Evolutionary conservation across 164 flowering plant species (phyloP), one percentile per base, ranked within the genome.

Genomic region (Berberis thunbergii): DNA sequence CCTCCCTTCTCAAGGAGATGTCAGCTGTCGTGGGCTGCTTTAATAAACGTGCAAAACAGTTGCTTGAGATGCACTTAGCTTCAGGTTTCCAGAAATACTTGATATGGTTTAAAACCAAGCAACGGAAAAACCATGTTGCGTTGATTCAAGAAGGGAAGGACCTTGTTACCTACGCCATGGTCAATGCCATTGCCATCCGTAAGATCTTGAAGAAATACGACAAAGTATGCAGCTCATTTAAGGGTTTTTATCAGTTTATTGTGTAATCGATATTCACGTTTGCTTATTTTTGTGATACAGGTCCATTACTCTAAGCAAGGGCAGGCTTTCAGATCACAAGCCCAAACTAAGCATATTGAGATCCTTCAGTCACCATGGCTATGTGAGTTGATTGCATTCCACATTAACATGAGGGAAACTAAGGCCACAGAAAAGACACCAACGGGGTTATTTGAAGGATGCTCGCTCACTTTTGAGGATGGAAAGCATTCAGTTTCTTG

Each of bases 361-460:
- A 86, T 93, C 67, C 93, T 93, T 62, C 94, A 87, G 64, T 88
- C 96, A 2, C 98, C 98, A 1, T 93, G 98, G 98, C 86, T 93
- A 0, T 83, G 85, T 69, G 97, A 93, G 74, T 83, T 93, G 2
- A 83, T 93, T 79, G 97, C 97, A 59, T 88, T 90, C 59, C 96
- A 88, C 74, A 82, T 93, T 58, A 90, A 93, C 70, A 44, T 83
- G 73, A 77, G 82, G 69, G 85, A 79, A 59, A 73, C 75, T 5
- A 79, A 82, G 66, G 67, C 50, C 38, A 76, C 70, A 1, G 62
- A 66, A 38, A 73, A 63, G 42, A 69, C 67, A 55, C 59, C 72
- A 13, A 60, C 79, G 10, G 77, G 75, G 2, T 60, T 87, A 41
- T 83, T 88, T 61, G 92, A 81, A 10, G 86, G 85, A 5, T 90